Conservation (phyloP, 2,329 filamentous ascomycete species). For the Exophiala dermatitidis region DNA sequence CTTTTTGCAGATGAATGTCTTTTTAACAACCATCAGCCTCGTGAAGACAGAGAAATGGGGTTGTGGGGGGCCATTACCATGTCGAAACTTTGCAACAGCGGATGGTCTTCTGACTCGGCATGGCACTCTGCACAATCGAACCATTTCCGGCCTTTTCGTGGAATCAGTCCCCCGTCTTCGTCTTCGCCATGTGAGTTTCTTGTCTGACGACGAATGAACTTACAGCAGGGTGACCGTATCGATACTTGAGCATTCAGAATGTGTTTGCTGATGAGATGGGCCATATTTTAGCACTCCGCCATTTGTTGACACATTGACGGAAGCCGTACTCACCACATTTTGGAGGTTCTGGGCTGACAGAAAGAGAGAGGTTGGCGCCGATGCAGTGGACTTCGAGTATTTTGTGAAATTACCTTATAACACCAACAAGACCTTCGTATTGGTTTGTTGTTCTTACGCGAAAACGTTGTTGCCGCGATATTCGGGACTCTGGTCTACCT, state of each 20-base stretch:
- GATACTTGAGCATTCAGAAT: not conserved
- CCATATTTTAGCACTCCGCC: not conserved
- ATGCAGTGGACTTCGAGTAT: too few species aligned
- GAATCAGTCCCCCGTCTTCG: not conserved
- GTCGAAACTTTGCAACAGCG: constrained; percentile 68
- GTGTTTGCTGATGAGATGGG: not conserved
- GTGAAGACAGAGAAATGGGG: not conserved
- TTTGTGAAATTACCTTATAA: too few species aligned
- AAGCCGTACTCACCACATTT: not conserved
- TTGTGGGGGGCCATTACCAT: constrained; percentile 57
- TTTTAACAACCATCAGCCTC: not conserved
- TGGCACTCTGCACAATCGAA: constrained; percentile 98
- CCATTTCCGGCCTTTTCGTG: constrained; percentile 73
- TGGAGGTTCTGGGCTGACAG: not conserved
- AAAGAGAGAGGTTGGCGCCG: too few species aligned
- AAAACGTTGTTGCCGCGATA: too few species aligned
- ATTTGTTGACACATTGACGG: too few species aligned
- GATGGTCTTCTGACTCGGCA: constrained; percentile 68
- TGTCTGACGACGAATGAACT: constrained; percentile 34
- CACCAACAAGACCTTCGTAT: not conserved
- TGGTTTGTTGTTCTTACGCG: not conserved
- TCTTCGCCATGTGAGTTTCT: too few species aligned
- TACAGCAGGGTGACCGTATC: constrained; percentile 59
- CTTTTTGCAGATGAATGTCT: constrained; percentile 90
- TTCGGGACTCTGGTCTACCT: not conserved